Conservation (phyloP, 2,329 filamentous ascomycete genomes). For the Apiospora saccharicola region DNA sequence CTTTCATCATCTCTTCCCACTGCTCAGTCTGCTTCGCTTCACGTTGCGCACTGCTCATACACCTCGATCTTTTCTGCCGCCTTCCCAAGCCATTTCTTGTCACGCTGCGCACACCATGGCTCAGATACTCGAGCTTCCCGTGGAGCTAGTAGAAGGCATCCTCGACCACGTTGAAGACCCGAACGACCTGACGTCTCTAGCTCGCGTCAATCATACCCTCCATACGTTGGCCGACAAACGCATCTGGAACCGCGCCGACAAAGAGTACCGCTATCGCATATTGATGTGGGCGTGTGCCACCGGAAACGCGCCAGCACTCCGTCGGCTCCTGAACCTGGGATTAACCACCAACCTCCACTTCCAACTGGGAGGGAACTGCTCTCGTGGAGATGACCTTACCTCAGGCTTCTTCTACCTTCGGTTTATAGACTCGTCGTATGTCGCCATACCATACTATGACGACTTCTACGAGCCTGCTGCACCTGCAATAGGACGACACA, state of each 20-base stretch:
- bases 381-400: background rate
- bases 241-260: background rate
- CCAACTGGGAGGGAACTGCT: background rate
- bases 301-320: background rate
- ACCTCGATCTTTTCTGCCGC: background rate
- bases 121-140: background rate
- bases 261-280: background rate
- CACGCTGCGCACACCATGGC: background rate
- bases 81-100: background rate
- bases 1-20: background rate
- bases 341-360: background rate
- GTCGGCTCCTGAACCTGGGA: background rate
- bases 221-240: background rate
- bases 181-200: background rate
- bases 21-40: background rate
- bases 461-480: background rate
- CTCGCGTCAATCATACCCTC: background rate
- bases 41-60: background rate
- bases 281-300: conserved; percentile 1
- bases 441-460: background rate
- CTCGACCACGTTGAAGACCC: background rate
- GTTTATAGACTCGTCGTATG: background rate
- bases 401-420: background rate
- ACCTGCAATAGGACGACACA: background rate
- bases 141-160: background rate